These are phyloP conservation scores for Ophiostoma angusticollis DNA, from an alignment of 2,329 filamentous ascomycete species.

Conservation along the genomic window DNA sequence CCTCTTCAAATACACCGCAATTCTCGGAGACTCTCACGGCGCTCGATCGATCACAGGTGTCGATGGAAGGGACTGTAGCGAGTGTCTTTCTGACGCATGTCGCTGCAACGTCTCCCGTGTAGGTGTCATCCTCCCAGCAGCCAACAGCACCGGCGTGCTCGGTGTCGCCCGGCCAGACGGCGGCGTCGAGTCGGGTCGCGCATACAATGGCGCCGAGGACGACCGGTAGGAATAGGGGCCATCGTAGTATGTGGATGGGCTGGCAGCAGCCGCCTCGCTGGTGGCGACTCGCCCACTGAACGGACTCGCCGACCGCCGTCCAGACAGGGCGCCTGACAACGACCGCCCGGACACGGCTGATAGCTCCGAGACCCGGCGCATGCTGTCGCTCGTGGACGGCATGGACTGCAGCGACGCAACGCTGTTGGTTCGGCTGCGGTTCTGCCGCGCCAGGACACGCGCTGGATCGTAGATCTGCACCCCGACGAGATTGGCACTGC, in stretches of 20 bases:
- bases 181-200: background rate
- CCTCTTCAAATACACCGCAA: no score
- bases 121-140: slow-evolving; percentile 8
- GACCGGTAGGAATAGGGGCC: slow-evolving; percentile 1
- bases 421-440: slow-evolving; percentile 11
- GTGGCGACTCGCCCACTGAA: slow-evolving; percentile 1
- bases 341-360: background rate
- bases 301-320: background rate
- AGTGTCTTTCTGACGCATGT: slow-evolving; percentile 9
- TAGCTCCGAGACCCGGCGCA: no score
- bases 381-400: no score
- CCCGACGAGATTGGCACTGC: background rate
- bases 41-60: no score
- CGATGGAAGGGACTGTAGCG: background rate
- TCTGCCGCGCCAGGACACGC: slow-evolving; percentile 10
- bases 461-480: slow-evolving; percentile 10
- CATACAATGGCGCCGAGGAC: background rate
- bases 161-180: background rate
- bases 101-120: slow-evolving; percentile 8
- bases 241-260: no score
- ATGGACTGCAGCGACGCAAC: slow-evolving; percentile 7
- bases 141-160: slow-evolving; percentile 1
- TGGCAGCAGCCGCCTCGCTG: no score
- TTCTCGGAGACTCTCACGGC: no score
- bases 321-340: background rate